Base-by-base conservation (phyloP, 1,139 yeast species). In the Taphrina confusa region DNA sequence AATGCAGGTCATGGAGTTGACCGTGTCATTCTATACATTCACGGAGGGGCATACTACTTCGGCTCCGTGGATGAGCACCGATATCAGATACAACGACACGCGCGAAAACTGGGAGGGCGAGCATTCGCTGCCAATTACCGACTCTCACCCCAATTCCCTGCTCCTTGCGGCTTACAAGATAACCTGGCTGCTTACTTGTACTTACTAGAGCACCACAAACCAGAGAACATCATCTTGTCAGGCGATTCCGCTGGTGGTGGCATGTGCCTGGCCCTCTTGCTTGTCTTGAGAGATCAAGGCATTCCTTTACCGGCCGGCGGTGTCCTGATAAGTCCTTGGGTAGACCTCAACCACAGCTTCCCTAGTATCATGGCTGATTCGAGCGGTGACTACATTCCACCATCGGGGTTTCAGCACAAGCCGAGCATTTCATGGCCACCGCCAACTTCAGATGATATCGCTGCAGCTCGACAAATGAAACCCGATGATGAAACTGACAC, bases 221-320 rank as follows among this genome's bases (percentile, higher is more conserved):
- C 65, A 18, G 57, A 62, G 20, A 62, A 61, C 34, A 55, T 65
- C 31, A 56, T 65, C 22, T 59, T 65, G 39, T 63, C 64, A 1
- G 67, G 67, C 12, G 67, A 65, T 33, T 65, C 66, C 2, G 61
- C 66, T 1, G 67, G 67, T 8, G 67, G 65, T 8, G 49, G 63
- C 18, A 30, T 65, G 25, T 46, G 52, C 30, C 51, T 65, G 12
- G 57, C 62, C 2, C 57, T 57, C 3, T 51, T 65, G 23, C 39
- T 39, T 6, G 49, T 63, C 27, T 22, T 56, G 14, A 46, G 61
- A 31, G 62, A 63, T 20, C 52, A 55, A 18, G 56, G 57, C 23
- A 27, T 65, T 6, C 65, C 67, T 8, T 49, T 65, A 8, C 67
- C 67, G 1, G 66, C 65, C 4, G 67, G 66, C n/a, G 30, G 51